Conservation (phyloP, 257 asterid genomes). For the Nemophila menziesii region DNA sequence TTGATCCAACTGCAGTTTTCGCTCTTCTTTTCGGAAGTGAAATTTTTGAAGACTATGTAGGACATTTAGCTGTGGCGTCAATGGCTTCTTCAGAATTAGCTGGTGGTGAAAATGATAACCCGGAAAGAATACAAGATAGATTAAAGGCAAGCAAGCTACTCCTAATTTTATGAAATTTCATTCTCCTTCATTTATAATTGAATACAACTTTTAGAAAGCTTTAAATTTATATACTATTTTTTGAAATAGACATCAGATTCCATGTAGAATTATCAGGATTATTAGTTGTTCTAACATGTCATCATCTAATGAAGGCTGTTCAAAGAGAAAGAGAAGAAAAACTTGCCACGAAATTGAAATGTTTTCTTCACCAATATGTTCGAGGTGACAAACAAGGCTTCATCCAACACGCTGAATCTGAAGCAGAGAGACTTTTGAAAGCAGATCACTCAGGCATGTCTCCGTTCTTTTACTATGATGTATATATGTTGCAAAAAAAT, state of each 20-base stretch:
- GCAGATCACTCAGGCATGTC: slow-evolving; percentile 33
- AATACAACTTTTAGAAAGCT: no score
- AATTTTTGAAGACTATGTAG: slow-evolving; percentile 76
- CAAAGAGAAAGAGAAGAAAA: slow-evolving; percentile 90
- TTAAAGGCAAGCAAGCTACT: slow-evolving; percentile 45
- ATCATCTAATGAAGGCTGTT: slow-evolving; percentile 39
- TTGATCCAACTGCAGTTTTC: slow-evolving; percentile 86
- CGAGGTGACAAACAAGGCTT: slow-evolving; percentile 72
- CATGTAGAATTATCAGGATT: background rate
- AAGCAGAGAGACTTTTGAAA: slow-evolving; percentile 63
- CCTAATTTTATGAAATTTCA: background rate
- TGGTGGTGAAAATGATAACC: slow-evolving; percentile 36
- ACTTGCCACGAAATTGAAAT: slow-evolving; percentile 58
- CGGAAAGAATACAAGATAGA: slow-evolving; percentile 48
- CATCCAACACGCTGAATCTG: slow-evolving; percentile 56
- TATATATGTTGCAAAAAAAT: no score
- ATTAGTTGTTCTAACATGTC: background rate
- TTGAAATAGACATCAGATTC: background rate
- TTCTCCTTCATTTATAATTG: background rate
- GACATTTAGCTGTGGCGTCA: slow-evolving; percentile 76
- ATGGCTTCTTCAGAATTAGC: slow-evolving; percentile 75
- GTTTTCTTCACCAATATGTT: slow-evolving; percentile 47
- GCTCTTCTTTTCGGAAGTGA: slow-evolving; percentile 94
- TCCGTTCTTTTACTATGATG: background rate
- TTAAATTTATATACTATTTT: no score